Evolutionary conservation across 495 filamentous ascomycete genomes (phyloP).

Genomic region (Aspergillus cristatus): DNA sequence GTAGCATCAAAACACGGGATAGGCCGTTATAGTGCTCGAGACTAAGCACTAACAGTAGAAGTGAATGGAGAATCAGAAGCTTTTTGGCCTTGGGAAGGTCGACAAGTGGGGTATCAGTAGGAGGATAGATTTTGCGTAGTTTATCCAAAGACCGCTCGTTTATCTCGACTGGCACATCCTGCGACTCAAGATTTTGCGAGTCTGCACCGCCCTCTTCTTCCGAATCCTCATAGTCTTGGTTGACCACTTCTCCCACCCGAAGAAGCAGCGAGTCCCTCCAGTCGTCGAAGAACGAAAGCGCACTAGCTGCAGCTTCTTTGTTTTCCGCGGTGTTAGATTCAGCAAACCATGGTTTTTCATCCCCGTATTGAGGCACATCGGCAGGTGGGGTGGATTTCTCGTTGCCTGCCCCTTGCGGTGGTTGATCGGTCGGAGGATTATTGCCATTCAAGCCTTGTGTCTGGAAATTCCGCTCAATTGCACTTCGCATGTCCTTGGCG

Average conservation of each 20-base stretch:
- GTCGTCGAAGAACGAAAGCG: constrained; percentile 50
- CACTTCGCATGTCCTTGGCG: constrained; percentile 35
- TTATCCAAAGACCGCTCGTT: constrained; percentile 19
- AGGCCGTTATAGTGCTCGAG: constrained; percentile 72
- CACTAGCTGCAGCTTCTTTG: constrained; percentile 25
- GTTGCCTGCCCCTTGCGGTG: constrained; percentile 3
- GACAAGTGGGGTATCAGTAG: constrained; percentile 34
- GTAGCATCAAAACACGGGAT: constrained; percentile 64
- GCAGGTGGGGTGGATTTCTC: neutral
- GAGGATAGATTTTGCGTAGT: constrained; percentile 35
- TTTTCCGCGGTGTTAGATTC: constrained; percentile 13
- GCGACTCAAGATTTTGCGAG: constrained; percentile 8
- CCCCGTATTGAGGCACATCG: constrained; percentile 4
- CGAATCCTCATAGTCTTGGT: constrained; percentile 39
- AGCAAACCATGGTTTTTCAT: constrained; percentile 2
- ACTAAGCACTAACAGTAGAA: constrained; percentile 67
- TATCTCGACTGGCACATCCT: constrained; percentile 18
- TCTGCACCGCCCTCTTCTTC: constrained; percentile 9
- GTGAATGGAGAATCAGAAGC: constrained; percentile 45
- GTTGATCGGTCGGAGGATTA: constrained; percentile 1
- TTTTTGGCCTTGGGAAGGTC: constrained; percentile 31
- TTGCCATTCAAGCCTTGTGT: constrained; percentile 3
- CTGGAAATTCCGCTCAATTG: constrained; percentile 33
- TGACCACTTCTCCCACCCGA: constrained; percentile 57
- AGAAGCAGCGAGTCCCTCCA: constrained; percentile 55